Conservation (phyloP, 106 monocot species). For the Phalaenopsis aphrodite region DNA sequence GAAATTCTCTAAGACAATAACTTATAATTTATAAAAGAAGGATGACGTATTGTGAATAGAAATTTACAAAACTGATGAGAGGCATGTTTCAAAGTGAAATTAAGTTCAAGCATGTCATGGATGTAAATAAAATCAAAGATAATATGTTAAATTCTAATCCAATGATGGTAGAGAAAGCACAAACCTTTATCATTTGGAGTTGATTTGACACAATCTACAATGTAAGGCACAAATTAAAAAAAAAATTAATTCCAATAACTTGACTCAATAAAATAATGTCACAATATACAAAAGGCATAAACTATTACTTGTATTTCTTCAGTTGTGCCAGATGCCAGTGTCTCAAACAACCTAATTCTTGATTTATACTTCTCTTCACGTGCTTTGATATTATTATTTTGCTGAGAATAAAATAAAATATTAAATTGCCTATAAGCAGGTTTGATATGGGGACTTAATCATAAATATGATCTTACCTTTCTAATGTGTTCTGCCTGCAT, state of each 20-base stretch:
- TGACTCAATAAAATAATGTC: conserved; percentile 1
- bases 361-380: conserved; percentile 75
- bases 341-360: conserved; percentile 70
- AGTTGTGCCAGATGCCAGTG: conserved; percentile 57
- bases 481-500: conserved; percentile 88
- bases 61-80: not conserved
- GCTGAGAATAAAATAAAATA: conserved; percentile 19
- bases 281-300: not conserved
- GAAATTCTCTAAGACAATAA: not conserved
- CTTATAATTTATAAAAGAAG: not conserved
- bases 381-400: conserved; percentile 53
- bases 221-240: not conserved
- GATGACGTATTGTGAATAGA: not conserved
- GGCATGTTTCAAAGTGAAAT: not conserved
- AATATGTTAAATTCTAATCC: not conserved
- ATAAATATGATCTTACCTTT: conserved; percentile 50
- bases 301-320: conserved; percentile 62
- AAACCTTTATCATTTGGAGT: conserved; percentile 52
- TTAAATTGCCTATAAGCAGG: not conserved
- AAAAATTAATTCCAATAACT: not conserved
- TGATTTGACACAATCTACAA: conserved; percentile 51
- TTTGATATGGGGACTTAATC: not conserved
- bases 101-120: not conserved
- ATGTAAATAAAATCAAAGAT: not conserved
- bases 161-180: not conserved